phyloP scores from a whole-genome alignment of 768 basidiomycete species.

The Lentinula lateritia region DNA sequence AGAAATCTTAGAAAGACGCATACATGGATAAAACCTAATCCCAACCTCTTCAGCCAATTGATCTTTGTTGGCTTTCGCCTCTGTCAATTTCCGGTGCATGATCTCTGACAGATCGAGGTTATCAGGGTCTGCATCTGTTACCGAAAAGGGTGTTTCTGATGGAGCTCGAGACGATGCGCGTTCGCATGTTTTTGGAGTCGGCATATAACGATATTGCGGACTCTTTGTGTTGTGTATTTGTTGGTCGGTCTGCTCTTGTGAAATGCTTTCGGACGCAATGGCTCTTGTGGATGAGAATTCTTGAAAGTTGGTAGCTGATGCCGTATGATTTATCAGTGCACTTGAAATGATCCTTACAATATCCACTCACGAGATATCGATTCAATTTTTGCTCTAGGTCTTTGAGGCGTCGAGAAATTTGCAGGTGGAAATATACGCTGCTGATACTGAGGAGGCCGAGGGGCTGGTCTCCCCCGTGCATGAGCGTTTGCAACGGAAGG shows the following conservation, averaged over 20 bases:
- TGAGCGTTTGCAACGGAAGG: background rate
- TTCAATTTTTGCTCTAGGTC: background rate
- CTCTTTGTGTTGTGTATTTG: background rate
- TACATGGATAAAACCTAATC: slow-evolving; percentile 6
- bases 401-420: slow-evolving; percentile 1
- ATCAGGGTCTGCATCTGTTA: slow-evolving; percentile 9
- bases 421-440: slow-evolving; percentile 1
- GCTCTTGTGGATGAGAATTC: background rate
- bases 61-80: slow-evolving; percentile 15
- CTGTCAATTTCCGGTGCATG: slow-evolving; percentile 16
- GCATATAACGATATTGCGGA: background rate
- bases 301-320: background rate
- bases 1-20: background rate
- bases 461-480: background rate
- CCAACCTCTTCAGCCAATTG: slow-evolving; percentile 20
- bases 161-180: background rate
- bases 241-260: background rate
- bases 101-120: slow-evolving; percentile 16
- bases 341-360: too few relatives aligned
- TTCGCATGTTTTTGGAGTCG: background rate
- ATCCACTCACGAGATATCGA: background rate
- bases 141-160: background rate
- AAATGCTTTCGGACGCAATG: background rate
- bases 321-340: background rate
- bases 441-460: background rate